Evolutionary conservation across 306 rosid genomes (phyloP), one percentile per base, ranked within the genome.

Genomic region (Quercus parvula): DNA sequence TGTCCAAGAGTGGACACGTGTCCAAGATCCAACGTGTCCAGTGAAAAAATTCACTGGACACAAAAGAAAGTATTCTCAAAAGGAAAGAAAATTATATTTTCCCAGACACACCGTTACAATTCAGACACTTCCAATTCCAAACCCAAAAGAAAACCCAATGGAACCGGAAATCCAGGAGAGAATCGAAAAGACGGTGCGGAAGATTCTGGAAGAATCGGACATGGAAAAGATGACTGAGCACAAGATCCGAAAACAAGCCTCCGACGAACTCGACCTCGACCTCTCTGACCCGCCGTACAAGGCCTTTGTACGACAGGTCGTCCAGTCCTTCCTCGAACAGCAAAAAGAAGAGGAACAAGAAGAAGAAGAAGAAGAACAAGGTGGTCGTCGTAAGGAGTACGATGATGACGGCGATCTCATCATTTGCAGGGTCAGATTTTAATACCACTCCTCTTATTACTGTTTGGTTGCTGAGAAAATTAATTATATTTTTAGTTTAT

Each of bases 211-310:
- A 51, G 87, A 84, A 24, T 91, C 99, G 12, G 68, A 95, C 87
- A 90, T 93, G 97, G 94, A 93, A 75, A 85, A 91, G 63, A 78
- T 91, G 44, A 93, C 97, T 0, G 99, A 95, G 91, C 81, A 81
- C 75, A 88, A 87, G 90, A 85, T 95, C 78, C 90, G 99, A 20
- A 87, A 89, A 81, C 94, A 68, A 24, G 98, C 98, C 22, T 87
- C 99, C 12, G 49, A 35, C 18, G 88, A 91, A 52, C 86, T 93
- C 4, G 85, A 72, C 27, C 87, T 95, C 74, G 91, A 95, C 86
- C 93, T 93, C 4, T 84, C 91, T 28, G 81, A 82, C 25, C 87
- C 93, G 1, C 88, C 84, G 1, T 88, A 81, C 91, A 95, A 86
- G 84, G 78, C 91, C 41, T 86, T 88, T 1, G 96, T 95, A 51